A percentile compares a stretch with the other conserved stretches of the same genome.
Conservation (phyloP, 2,329 filamentous ascomycete species). For the Cercospora sesami region DNA sequence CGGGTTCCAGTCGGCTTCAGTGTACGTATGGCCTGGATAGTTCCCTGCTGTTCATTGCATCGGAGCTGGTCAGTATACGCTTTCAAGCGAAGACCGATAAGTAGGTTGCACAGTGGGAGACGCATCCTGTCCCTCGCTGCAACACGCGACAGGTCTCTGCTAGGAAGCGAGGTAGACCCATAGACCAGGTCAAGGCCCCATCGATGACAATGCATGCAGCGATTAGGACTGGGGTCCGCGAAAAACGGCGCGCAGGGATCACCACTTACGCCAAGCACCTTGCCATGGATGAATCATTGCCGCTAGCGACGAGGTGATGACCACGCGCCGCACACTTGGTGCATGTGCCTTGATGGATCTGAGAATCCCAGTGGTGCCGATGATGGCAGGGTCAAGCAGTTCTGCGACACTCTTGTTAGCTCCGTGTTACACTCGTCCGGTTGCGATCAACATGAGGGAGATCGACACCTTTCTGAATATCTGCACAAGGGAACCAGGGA, state of each 20-base stretch:
- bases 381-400: slow-evolving; percentile 10
- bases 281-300: slow-evolving; percentile 5
- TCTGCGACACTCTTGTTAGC: neutral
- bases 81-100: neutral
- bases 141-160: neutral
- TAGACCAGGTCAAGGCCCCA: neutral
- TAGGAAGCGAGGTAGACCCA: slow-evolving; percentile 6
- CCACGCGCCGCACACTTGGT: slow-evolving; percentile 6
- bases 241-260: neutral
- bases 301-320: slow-evolving; percentile 12
- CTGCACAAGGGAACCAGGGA: neutral
- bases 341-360: slow-evolving; percentile 6
- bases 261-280: slow-evolving; percentile 4
- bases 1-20: slow-evolving; percentile 14
- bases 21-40: slow-evolving; percentile 4
- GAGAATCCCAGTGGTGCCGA: slow-evolving; percentile 5
- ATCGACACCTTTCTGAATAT: neutral
- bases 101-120: neutral
- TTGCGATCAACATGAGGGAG: neutral
- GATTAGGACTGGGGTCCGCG: neutral
- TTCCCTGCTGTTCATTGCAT: slow-evolving; percentile 5
- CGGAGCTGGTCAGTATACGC: neutral
- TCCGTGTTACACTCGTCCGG: neutral
- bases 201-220: neutral
- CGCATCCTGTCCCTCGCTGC: neutral